A percentile compares a stretch with the other conserved stretches of the same genome.
Conservation (phyloP, 2,329 filamentous ascomycete genomes). For the Hypocrella siamensis region DNA sequence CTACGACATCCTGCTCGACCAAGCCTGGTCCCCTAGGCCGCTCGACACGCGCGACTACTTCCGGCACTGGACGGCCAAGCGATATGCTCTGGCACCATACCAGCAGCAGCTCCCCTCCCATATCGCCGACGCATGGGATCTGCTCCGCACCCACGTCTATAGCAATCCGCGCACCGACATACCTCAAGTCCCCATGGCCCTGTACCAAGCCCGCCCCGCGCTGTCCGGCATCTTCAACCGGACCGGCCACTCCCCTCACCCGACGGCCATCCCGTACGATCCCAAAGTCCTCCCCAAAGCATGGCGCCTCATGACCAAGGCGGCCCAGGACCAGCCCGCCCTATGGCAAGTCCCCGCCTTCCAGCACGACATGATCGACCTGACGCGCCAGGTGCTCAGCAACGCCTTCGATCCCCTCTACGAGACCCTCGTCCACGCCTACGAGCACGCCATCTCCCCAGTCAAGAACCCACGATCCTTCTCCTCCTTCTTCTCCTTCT, state of each 20-base stretch:
- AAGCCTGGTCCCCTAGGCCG: constrained; percentile 28
- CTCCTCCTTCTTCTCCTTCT: constrained; percentile 1
- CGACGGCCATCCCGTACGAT: constrained; percentile 26
- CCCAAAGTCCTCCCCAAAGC: constrained; percentile 18
- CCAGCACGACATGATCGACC: constrained; percentile 30
- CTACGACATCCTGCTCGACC: constrained; percentile 32
- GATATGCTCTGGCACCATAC: constrained; percentile 22
- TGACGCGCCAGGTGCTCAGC: constrained; percentile 30
- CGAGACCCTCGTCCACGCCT: constrained; percentile 17
- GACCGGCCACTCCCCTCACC: constrained; percentile 19
- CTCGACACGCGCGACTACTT: constrained; percentile 30
- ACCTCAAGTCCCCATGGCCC: constrained; percentile 26
- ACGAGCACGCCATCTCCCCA: constrained; percentile 7
- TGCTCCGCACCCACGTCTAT: constrained; percentile 26
- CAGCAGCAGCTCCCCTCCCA: constrained; percentile 9
- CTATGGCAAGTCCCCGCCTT: constrained; percentile 27
- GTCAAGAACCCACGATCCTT: too few species aligned
- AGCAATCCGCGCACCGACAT: constrained; percentile 29
- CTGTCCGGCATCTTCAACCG: constrained; percentile 21
- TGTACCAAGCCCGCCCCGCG: constrained; percentile 27
- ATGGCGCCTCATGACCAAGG: constrained; percentile 22
- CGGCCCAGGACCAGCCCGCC: constrained; percentile 12
- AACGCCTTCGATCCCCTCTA: constrained; percentile 28
- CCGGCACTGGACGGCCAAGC: constrained; percentile 23
- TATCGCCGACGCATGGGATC: constrained; percentile 29